A percentile compares a stretch with the other conserved stretches of the same genome.
Conservation (phyloP, 805 yeast species). For the Saccharomycopsis sp. region DNA sequence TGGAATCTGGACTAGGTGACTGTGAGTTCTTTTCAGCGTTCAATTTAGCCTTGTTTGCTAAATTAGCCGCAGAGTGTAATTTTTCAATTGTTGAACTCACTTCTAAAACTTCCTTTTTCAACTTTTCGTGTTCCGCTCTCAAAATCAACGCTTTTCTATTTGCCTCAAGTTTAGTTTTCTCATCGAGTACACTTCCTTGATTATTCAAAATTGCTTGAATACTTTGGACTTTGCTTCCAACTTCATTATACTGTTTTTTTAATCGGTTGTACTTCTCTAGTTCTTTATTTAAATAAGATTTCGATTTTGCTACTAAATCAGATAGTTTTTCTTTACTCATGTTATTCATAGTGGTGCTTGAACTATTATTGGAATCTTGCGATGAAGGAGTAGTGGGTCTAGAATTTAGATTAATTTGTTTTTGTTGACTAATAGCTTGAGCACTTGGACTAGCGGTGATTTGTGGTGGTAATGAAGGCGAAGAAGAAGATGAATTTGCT, state of each 20-base stretch:
- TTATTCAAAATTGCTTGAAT: neutral
- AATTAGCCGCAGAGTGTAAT: too few species aligned
- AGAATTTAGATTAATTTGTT: too few species aligned
- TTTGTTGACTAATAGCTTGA: neutral
- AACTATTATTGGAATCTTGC: neutral
- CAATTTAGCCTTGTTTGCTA: too few species aligned
- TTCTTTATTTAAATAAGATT: neutral
- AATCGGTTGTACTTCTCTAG: slow-evolving; percentile 1
- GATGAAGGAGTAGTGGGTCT: too few species aligned
- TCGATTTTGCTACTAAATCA: neutral
- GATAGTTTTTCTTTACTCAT: neutral
- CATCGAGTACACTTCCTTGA: too few species aligned
- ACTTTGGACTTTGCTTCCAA: neutral
- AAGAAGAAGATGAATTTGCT: neutral
- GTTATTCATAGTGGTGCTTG: neutral
- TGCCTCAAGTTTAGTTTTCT: neutral
- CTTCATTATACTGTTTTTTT: neutral
- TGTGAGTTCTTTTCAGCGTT: too few species aligned
- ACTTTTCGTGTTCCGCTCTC: neutral
- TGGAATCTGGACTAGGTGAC: too few species aligned
- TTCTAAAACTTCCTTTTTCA: neutral
- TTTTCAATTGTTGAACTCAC: neutral
- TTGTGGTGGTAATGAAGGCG: too few species aligned
- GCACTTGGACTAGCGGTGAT: too few species aligned
- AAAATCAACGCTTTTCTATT: neutral